phyloP scores from a whole-genome alignment of 331 rosid species.

The Phaseolus coccineus region DNA sequence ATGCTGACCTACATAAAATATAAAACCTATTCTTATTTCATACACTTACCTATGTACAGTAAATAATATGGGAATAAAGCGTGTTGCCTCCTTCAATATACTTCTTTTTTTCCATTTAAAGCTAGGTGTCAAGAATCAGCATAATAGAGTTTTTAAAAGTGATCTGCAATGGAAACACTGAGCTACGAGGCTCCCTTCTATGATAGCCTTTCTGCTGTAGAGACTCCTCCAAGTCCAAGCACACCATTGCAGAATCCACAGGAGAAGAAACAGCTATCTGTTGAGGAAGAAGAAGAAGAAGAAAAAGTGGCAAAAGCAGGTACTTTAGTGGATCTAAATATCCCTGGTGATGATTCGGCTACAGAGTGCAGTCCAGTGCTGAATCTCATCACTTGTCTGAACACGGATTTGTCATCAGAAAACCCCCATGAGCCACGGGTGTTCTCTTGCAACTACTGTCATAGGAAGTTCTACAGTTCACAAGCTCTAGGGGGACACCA shows the following conservation, averaged over 20 bases:
- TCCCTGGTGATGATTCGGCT: slow-evolving; percentile 27
- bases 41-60: slow-evolving; percentile 18
- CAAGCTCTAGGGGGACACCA: slow-evolving; percentile 97
- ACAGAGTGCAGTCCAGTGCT: slow-evolving; percentile 44
- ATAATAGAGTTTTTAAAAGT: neutral
- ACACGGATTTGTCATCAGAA: slow-evolving; percentile 46
- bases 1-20: neutral
- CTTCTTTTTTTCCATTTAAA: slow-evolving; percentile 30
- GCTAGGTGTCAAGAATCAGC: slow-evolving; percentile 15
- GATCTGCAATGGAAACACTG: slow-evolving; percentile 59
- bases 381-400: slow-evolving; percentile 55
- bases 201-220: slow-evolving; percentile 40
- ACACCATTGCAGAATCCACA: slow-evolving; percentile 49
- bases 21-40: slow-evolving; percentile 34
- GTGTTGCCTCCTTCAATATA: slow-evolving; percentile 25
- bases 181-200: slow-evolving; percentile 29
- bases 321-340: slow-evolving; percentile 50
- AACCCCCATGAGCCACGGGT: slow-evolving; percentile 46
- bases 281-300: slow-evolving; percentile 46
- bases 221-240: slow-evolving; percentile 48
- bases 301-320: slow-evolving; percentile 36
- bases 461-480: slow-evolving; percentile 80
- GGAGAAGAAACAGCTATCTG: slow-evolving; percentile 38
- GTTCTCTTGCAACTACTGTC: slow-evolving; percentile 83
- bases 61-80: slow-evolving; percentile 11